These are phyloP conservation scores for Picochlorum sp. DNA, from an alignment of 139 green algal genomes.

Conservation along the genomic window DNA sequence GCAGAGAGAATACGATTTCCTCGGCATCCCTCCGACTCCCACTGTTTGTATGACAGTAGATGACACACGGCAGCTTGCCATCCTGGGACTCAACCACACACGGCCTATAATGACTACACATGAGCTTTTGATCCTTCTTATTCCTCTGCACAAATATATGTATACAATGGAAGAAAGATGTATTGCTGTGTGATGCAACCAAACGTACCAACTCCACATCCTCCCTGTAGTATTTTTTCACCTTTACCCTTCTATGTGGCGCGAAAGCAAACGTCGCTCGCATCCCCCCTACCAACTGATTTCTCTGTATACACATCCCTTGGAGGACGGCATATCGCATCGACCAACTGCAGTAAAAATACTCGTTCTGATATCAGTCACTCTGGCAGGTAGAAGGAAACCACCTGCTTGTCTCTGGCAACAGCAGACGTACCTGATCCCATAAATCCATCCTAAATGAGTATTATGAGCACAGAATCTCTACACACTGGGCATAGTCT, in stretches of 20 bases:
- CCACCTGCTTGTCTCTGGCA: background rate
- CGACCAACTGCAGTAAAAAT: conserved; percentile 25
- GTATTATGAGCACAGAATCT: background rate
- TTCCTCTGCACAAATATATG: conserved; percentile 45
- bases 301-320: conserved; percentile 48
- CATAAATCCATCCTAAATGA: background rate
- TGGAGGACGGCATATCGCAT: conserved; percentile 73
- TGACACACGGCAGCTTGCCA: conserved; percentile 50
- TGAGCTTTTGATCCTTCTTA: conserved; percentile 48
- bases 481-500: no score
- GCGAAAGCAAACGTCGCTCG: conserved; percentile 35
- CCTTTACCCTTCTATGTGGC: background rate
- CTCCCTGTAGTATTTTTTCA: conserved; percentile 33
- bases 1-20: conserved; percentile 64
- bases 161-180: no score
- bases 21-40: conserved; percentile 70
- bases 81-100: conserved; percentile 29
- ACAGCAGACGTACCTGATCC: background rate
- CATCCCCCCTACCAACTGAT: conserved; percentile 50
- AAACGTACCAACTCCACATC: conserved; percentile 1
- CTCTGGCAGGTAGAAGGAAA: background rate
- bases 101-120: conserved; percentile 63
- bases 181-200: background rate
- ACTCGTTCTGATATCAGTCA: background rate
- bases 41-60: conserved; percentile 90